A percentile compares a stretch with the other conserved stretches of the same genome.
Evolutionary conservation across 2,329 filamentous ascomycete species (phyloP).

Genomic region (Hypoxylon sp.): DNA sequence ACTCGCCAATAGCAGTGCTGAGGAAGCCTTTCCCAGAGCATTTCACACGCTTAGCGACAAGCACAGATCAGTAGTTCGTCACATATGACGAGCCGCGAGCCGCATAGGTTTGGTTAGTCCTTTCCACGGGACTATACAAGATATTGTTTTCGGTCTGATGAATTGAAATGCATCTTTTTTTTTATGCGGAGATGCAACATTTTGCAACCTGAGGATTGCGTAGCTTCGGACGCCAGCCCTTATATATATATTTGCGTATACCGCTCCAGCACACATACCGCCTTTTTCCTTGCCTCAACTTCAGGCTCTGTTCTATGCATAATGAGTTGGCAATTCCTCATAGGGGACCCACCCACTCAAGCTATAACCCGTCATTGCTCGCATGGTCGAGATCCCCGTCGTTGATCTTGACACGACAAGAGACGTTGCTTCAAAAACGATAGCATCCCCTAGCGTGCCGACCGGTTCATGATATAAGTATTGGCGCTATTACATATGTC

Average conservation of each 20-base stretch:
- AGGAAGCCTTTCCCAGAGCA: conserved; percentile 44
- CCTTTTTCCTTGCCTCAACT: conserved; percentile 54
- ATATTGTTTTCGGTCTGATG: conserved; percentile 20
- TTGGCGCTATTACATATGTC: conserved; percentile 35
- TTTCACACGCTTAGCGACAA: conserved; percentile 50
- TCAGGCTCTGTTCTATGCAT: conserved; percentile 55
- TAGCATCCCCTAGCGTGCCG: conserved; percentile 18
- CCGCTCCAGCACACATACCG: conserved; percentile 53
- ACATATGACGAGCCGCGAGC: conserved; percentile 51
- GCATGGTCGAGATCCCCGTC: conserved; percentile 40
- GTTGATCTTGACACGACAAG: conserved; percentile 40
- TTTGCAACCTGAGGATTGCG: conserved; percentile 33
- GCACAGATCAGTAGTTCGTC: conserved; percentile 57
- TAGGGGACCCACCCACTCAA: conserved; percentile 52
- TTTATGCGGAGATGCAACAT: conserved; percentile 38
- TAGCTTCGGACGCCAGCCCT: conserved; percentile 46
- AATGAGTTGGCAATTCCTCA: conserved; percentile 57
- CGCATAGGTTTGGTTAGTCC: conserved; percentile 42
- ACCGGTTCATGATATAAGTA: conserved; percentile 24
- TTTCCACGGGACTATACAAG: conserved; percentile 32
- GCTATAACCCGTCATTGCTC: conserved; percentile 49
- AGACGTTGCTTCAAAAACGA: conserved; percentile 25
- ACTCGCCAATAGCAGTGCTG: conserved; percentile 54
- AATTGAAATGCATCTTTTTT: conserved; percentile 38
- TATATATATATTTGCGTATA: conserved; percentile 46